Evolutionary conservation across 768 basidiomycete genomes (phyloP).

Genomic region (Clavaria fumosa): DNA sequence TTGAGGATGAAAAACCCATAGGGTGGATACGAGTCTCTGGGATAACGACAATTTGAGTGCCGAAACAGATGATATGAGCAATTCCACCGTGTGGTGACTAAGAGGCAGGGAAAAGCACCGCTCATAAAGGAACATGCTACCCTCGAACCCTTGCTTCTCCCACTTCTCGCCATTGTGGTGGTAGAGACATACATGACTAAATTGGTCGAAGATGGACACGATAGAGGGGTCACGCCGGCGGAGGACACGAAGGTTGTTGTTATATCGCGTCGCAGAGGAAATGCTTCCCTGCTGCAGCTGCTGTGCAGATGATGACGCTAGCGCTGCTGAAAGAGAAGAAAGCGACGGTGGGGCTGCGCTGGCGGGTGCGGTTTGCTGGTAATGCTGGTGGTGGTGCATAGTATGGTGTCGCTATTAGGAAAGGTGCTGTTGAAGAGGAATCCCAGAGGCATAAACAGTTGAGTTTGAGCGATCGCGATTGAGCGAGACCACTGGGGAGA

Average conservation of each 20-base stretch:
- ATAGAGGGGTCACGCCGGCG: constrained; percentile 69
- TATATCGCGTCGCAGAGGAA: constrained; percentile 51
- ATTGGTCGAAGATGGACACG: constrained; percentile 69
- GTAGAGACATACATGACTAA: constrained; percentile 76
- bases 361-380: too few species aligned
- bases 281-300: too few species aligned
- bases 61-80: neutral
- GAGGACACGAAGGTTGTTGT: constrained; percentile 68
- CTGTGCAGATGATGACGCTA: too few species aligned
- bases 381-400: too few species aligned
- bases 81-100: neutral
- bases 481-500: too few species aligned
- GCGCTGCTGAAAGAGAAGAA: too few species aligned
- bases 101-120: constrained; percentile 33
- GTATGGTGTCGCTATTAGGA: too few species aligned
- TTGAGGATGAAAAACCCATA: constrained; percentile 81
- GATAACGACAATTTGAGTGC: constrained; percentile 8
- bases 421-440: too few species aligned
- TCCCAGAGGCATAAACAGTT: too few species aligned
- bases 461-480: too few species aligned
- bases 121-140: constrained; percentile 83
- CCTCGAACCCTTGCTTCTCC: constrained; percentile 74
- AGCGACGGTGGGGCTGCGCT: too few species aligned
- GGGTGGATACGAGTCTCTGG: constrained; percentile 59
- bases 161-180: constrained; percentile 60